Evolutionary conservation across 2,329 filamentous ascomycete genomes (phyloP).

Genomic region (Penicillium sp.): DNA sequence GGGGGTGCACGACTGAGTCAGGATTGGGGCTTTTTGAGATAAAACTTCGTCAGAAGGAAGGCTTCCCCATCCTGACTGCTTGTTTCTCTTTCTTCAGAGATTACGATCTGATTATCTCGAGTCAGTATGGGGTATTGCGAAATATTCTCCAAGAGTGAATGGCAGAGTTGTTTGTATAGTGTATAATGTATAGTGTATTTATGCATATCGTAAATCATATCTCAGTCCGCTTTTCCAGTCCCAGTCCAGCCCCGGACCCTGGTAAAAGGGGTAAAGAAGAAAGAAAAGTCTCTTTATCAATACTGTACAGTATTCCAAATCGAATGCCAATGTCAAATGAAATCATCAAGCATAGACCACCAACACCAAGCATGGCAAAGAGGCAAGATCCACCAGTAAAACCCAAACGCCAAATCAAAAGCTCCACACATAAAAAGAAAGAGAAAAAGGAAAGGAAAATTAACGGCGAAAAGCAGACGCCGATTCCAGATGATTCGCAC

Average conservation of each 20-base stretch:
- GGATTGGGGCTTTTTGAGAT: too few species aligned
- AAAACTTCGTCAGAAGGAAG: too few species aligned
- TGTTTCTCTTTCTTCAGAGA: too few species aligned
- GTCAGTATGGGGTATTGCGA: too few species aligned
- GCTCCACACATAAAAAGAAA: not conserved
- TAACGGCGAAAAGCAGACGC: not conserved
- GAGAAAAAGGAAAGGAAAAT: not conserved
- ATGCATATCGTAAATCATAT: constrained; percentile 1
- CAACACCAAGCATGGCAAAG: not conserved
- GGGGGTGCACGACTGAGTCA: too few species aligned
- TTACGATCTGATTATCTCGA: not conserved
- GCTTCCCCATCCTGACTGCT: too few species aligned
- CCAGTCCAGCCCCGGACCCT: not conserved
- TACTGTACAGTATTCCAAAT: not conserved
- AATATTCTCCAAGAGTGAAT: too few species aligned
- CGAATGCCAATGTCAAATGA: not conserved
- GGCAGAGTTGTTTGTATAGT: too few species aligned
- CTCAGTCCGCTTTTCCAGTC: too few species aligned
- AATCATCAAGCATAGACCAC: constrained; percentile 1
- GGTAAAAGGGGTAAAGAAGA: too few species aligned
- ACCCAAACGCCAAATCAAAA: not conserved
- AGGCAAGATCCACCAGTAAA: too few species aligned
- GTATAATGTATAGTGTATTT: not conserved
- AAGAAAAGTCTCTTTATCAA: not conserved
- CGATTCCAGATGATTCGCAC: not conserved